Base-by-base conservation (phyloP, 768 basidiomycete species). In the Termitomyces sp. region DNA sequence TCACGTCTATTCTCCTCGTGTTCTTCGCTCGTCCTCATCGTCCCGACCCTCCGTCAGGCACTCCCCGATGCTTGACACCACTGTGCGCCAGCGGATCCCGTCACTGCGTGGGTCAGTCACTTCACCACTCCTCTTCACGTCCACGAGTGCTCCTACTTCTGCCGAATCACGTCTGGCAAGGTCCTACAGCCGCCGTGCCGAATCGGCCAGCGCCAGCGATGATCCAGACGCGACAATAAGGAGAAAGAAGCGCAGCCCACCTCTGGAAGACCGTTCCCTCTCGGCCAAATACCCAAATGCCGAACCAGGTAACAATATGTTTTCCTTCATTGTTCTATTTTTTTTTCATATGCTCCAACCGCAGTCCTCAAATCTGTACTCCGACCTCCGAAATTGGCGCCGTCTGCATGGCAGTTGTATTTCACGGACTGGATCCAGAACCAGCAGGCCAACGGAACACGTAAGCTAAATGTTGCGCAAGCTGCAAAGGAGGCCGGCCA, bases 331-430 rank as follows among this genome's bases (percentile, higher is more conserved):
- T 8, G 12, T 24, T 24, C 20, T n/a, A 50, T 44, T 61, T 34
- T 58, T 36, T 47, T 10, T 22, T 43, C 63, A 59, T 67, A n/a
- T 26, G 44, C 46, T 27, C 47, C 26, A 30, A 37, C 66, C 69
- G 57, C 71, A 88, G 88, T 79, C 37, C 75, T 83, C 55, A 94
- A 89, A 73, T 94, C 94, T 40, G 73, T 85, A 12, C 78, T 97
- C 57, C 86, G 87, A 43, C 93, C 91, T 20, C 94, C 94, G 48
- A 94, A 95, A 76, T 82, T 94, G 65, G 92, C 95, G 6, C 93
- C 91, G 4, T 95, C 93, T 3, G 92, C 94, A 55, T 97, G 95
- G 95, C 95, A 97, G 72, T 82, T 97, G 44, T 97, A 93, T 74
- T 96, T 97, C 70, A 93, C 93, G 24, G 93, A 96, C 69, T 95